Conservation (phyloP, 73 alveolate species). For the Paramecium primaurelia region DNA sequence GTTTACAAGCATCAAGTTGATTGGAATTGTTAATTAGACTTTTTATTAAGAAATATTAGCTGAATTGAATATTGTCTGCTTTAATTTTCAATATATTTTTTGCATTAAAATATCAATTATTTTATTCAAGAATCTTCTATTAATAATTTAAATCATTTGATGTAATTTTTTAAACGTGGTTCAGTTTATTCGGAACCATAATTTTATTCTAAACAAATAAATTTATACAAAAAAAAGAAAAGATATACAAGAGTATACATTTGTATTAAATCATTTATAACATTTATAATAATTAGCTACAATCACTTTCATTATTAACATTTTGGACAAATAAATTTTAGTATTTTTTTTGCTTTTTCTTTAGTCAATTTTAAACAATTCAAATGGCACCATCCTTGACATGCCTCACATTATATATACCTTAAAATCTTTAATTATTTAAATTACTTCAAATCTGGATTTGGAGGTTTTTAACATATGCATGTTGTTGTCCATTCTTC, state of each 20-base stretch:
- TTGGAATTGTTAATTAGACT: not conserved
- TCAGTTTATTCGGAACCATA: not conserved
- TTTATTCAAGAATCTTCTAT: not conserved
- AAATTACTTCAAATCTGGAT: constrained; percentile 41
- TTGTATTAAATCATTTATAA: not conserved
- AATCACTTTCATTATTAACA: not conserved
- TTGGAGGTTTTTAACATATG: constrained; percentile 25
- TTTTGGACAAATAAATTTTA: not conserved
- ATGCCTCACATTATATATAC: constrained; percentile 6
- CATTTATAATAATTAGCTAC: not conserved
- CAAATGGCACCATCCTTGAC: constrained; percentile 28
- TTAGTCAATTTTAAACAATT: constrained; percentile 8
- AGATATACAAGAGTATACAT: not conserved
- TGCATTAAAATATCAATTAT: not conserved
- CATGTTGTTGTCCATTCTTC: constrained; percentile 11
- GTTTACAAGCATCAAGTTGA: not conserved
- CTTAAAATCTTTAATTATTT: not conserved
- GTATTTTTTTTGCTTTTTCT: constrained; percentile 7
- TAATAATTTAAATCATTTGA: not conserved
- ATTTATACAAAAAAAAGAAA: not conserved
- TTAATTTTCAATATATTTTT: not conserved
- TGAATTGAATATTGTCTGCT: not conserved
- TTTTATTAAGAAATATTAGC: not conserved
- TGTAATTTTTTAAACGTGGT: not conserved
- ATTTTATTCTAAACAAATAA: not conserved